A percentile compares a stretch with the other conserved stretches of the same genome.
Conservation (phyloP, 2,329 filamentous ascomycete genomes). For the Zasmidium angulare region DNA sequence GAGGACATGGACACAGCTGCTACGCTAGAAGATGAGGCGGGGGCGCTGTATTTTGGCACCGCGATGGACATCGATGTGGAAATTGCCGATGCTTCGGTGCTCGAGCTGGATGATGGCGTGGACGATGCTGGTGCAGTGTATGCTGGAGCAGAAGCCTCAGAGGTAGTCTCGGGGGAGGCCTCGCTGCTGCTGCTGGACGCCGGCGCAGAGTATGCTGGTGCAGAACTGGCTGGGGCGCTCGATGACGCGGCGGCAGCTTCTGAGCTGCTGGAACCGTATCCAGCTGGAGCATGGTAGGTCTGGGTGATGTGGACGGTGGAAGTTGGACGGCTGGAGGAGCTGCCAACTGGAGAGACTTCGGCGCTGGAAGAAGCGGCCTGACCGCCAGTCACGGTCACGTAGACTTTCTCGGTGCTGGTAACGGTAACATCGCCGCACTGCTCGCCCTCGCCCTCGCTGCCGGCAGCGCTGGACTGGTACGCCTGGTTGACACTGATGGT, state of each 20-base stretch:
- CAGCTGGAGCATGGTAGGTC: conserved; percentile 4
- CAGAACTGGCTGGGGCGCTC: conserved; percentile 12
- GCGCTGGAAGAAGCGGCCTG: conserved; percentile 5
- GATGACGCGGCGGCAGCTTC: conserved; percentile 15
- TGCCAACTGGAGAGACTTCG: conserved; percentile 7
- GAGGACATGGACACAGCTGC: conserved; percentile 5
- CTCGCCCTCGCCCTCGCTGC: conserved; percentile 7
- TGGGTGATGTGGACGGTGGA: conserved; percentile 4
- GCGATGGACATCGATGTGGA: not conserved
- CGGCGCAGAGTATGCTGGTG: conserved; percentile 13
- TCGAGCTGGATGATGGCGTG: conserved; percentile 3
- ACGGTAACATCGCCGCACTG: conserved; percentile 37
- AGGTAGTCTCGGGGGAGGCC: conserved; percentile 15
- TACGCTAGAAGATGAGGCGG: conserved; percentile 3
- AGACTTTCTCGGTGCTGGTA: conserved; percentile 42
- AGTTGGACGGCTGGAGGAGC: not conserved
- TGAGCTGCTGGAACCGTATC: conserved; percentile 7
- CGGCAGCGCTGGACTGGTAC: conserved; percentile 3
- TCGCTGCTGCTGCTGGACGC: conserved; percentile 17
- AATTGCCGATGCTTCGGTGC: not conserved
- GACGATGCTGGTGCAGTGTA: conserved; percentile 16
- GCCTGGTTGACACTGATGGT: conserved; percentile 15
- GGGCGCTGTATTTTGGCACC: not conserved
- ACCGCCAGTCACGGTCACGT: conserved; percentile 25
- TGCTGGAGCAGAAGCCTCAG: conserved; percentile 17